A percentile compares a stretch with the other conserved stretches of the same genome.
These are phyloP conservation scores for Mycena indigotica DNA, from an alignment of 768 basidiomycete species.

Conservation along the genomic window DNA sequence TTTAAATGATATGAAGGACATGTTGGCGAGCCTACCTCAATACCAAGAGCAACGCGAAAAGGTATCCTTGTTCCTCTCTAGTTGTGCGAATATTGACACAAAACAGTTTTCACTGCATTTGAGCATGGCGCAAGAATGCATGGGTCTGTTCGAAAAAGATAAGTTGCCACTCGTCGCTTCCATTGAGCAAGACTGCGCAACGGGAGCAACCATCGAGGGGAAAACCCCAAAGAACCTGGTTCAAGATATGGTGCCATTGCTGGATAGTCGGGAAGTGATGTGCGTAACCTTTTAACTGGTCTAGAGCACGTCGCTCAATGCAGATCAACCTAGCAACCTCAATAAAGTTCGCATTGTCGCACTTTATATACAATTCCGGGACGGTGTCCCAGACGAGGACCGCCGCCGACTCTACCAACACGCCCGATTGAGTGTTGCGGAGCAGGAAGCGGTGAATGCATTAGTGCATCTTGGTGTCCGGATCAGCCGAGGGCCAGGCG, in stretches of 20 bases:
- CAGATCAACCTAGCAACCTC: conserved; percentile 54
- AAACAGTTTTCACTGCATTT: conserved; percentile 90
- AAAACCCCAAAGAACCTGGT: conserved; percentile 94
- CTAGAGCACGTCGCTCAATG: conserved; percentile 4
- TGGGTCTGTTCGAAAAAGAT: conserved; percentile 88
- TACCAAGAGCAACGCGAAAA: conserved; percentile 95
- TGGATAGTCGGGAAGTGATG: conserved; percentile 87
- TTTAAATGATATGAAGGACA: conserved; percentile 98
- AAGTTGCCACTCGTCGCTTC: conserved; percentile 81
- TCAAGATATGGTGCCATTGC: conserved; percentile 97
- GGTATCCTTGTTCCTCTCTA: conserved; percentile 34
- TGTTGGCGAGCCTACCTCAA: conserved; percentile 93
- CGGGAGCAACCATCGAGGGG: conserved; percentile 87
- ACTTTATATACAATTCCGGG: conserved; percentile 90
- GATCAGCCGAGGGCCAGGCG: conserved; percentile 72
- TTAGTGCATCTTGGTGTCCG: conserved; percentile 80
- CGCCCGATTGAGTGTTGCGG: conserved; percentile 80
- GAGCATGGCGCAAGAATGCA: conserved; percentile 97
- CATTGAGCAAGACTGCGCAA: conserved; percentile 97
- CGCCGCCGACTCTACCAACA: conserved; percentile 93
- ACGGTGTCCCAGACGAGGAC: conserved; percentile 99
- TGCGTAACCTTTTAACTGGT: no score
- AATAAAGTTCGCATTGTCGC: conserved; percentile 98
- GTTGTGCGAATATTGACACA: neutral
- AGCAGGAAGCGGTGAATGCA: conserved; percentile 93